Evolutionary conservation across 2,329 filamentous ascomycete species (phyloP).

Genomic region (Claviceps quebecensis): DNA sequence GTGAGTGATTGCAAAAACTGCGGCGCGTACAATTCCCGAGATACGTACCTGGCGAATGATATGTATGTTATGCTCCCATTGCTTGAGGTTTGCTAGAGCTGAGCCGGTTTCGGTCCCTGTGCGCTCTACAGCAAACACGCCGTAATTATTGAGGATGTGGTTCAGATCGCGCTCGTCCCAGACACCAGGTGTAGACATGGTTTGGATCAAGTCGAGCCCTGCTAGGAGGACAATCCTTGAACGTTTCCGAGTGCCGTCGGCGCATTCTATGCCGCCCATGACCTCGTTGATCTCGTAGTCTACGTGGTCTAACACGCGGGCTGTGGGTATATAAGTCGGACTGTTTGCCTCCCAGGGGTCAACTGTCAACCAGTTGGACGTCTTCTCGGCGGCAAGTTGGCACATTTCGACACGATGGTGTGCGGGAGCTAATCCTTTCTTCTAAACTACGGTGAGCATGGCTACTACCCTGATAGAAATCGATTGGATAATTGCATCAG

Average conservation of each 20-base stretch:
- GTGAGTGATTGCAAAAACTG: neutral
- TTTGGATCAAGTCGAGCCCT: slow-evolving; percentile 62
- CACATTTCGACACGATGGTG: slow-evolving; percentile 55
- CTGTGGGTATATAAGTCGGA: slow-evolving; percentile 74
- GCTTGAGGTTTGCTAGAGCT: slow-evolving; percentile 65
- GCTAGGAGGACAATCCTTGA: slow-evolving; percentile 71
- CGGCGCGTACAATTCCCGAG: neutral
- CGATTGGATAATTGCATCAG: neutral
- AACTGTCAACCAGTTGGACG: slow-evolving; percentile 65
- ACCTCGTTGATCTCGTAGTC: slow-evolving; percentile 71
- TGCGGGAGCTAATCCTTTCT: slow-evolving; percentile 24
- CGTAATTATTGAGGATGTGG: slow-evolving; percentile 73
- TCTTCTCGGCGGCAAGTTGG: slow-evolving; percentile 60
- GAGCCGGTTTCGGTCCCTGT: slow-evolving; percentile 81
- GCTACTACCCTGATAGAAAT: neutral
- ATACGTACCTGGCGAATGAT: slow-evolving; percentile 49
- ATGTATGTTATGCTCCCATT: slow-evolving; percentile 74
- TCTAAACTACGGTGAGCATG: slow-evolving; percentile 8
- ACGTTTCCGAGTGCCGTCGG: slow-evolving; percentile 49
- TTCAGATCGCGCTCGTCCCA: slow-evolving; percentile 79
- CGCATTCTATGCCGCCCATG: slow-evolving; percentile 60
- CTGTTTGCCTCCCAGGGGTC: slow-evolving; percentile 79
- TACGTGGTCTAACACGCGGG: slow-evolving; percentile 81
- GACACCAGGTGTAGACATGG: slow-evolving; percentile 57
- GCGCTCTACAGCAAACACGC: slow-evolving; percentile 76